Evolutionary conservation across 345 rosid genomes (phyloP).

Genomic region (Eucalyptus curtisii): DNA sequence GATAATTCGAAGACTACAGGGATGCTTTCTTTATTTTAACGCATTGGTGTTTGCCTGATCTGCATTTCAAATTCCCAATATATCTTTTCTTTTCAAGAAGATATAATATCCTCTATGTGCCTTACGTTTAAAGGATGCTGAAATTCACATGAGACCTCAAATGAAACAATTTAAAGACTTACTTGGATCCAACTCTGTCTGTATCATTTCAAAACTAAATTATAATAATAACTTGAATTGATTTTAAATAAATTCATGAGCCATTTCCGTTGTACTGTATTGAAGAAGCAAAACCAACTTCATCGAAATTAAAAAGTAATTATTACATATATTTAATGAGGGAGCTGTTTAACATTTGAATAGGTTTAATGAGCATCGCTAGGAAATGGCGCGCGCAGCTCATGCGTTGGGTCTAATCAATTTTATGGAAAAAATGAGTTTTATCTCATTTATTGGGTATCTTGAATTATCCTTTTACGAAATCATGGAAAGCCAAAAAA

Average conservation of each 20-base stretch:
- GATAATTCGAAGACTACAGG: too few relatives aligned
- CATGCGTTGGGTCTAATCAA: not conserved
- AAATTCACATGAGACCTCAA: accelerated
- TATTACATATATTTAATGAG: not conserved
- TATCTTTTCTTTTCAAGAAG: too few relatives aligned
- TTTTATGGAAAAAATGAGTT: not conserved
- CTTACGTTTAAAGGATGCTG: too few relatives aligned
- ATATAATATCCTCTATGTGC: too few relatives aligned
- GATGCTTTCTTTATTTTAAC: too few relatives aligned
- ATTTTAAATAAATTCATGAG: not conserved
- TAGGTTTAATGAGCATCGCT: not conserved
- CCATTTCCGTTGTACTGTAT: not conserved
- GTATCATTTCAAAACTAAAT: not conserved
- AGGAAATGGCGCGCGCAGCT: not conserved
- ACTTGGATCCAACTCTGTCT: not conserved
- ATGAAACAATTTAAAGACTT: too few relatives aligned
- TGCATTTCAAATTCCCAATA: too few relatives aligned
- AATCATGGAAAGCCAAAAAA: not conserved
- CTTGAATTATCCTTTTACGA: not conserved
- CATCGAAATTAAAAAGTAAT: not conserved
- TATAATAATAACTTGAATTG: not conserved
- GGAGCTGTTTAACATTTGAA: not conserved
- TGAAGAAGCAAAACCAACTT: too few relatives aligned
- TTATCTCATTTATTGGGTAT: not conserved
- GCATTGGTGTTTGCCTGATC: accelerated